Evolutionary conservation across 176 grass and related monocot species (phyloP).

Genomic region (Aechmea fasciata): DNA sequence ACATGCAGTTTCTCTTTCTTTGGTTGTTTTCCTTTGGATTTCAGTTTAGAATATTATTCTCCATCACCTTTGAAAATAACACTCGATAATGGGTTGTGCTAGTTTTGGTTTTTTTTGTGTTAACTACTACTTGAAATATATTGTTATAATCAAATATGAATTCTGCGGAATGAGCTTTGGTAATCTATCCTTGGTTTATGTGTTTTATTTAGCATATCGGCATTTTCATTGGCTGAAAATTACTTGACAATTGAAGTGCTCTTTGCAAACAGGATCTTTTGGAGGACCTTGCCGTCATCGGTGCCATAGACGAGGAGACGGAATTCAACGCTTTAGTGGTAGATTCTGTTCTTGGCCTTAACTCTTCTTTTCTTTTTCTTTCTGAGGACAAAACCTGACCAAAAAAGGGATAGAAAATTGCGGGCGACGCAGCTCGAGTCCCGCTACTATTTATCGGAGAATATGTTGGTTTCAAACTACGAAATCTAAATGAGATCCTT

Average conservation of each 20-base stretch:
- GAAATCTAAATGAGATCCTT: too few species aligned
- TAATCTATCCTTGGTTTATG: neutral
- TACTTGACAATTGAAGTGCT: neutral
- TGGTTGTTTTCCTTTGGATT: too few species aligned
- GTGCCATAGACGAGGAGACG: conserved; percentile 65
- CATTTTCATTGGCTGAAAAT: neutral
- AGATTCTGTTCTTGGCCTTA: neutral
- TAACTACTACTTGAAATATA: neutral
- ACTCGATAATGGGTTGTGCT: too few species aligned
- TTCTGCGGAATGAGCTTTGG: neutral
- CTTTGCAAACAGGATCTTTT: conserved; percentile 57
- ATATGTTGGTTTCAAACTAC: too few species aligned
- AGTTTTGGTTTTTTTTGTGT: neutral
- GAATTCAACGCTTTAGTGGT: conserved; percentile 93
- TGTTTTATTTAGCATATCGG: neutral
- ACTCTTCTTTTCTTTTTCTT: neutral
- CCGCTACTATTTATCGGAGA: too few species aligned
- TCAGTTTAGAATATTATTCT: too few species aligned
- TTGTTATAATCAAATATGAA: conserved; percentile 4
- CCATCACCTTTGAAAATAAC: too few species aligned
- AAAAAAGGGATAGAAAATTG: too few species aligned
- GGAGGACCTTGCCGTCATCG: conserved; percentile 52
- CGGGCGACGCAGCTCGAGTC: too few species aligned
- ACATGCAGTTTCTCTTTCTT: too few species aligned
- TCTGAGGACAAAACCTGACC: neutral